phyloP scores from a whole-genome alignment of 495 filamentous ascomycete species.

The Daldinia concentrica region DNA sequence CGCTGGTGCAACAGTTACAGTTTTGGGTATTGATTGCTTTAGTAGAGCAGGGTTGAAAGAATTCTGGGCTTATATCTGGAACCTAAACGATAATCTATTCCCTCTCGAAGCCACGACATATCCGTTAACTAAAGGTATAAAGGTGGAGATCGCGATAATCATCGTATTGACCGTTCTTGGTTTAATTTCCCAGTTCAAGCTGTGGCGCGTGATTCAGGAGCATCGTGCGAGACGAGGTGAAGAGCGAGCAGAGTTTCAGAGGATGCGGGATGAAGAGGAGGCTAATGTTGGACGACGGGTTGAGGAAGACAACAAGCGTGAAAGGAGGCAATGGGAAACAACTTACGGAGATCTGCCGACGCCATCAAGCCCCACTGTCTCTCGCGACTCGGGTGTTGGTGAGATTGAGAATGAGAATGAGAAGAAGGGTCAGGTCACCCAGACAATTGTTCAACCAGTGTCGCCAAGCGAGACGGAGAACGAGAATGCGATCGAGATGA shows the following conservation, averaged over 20 bases:
- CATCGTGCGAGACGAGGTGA: conserved; percentile 69
- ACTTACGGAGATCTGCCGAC: conserved; percentile 69
- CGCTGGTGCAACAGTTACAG: conserved; percentile 76
- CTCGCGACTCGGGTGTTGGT: conserved; percentile 63
- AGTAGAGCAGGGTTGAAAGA: conserved; percentile 89
- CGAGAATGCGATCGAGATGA: conserved; percentile 49
- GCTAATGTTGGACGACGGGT: conserved; percentile 71
- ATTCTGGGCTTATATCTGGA: conserved; percentile 96
- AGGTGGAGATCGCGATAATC: conserved; percentile 82
- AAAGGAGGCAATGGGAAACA: conserved; percentile 82
- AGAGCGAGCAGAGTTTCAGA: conserved; percentile 63
- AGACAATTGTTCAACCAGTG: conserved; percentile 30
- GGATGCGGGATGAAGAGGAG: conserved; percentile 73
- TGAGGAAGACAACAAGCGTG: conserved; percentile 71
- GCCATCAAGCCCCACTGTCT: conserved; percentile 31
- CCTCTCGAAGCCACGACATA: conserved; percentile 79
- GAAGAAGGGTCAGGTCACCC: conserved; percentile 54
- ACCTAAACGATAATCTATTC: conserved; percentile 80
- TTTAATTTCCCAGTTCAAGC: conserved; percentile 81
- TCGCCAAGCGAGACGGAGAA: conserved; percentile 41
- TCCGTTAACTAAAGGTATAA: conserved; percentile 85
- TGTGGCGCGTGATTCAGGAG: conserved; percentile 89
- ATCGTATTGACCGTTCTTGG: conserved; percentile 78
- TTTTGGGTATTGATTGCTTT: conserved; percentile 92
- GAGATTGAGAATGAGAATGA: conserved; percentile 62